Conservation (phyloP, 768 basidiomycete genomes). For the Auriscalpium orientale region DNA sequence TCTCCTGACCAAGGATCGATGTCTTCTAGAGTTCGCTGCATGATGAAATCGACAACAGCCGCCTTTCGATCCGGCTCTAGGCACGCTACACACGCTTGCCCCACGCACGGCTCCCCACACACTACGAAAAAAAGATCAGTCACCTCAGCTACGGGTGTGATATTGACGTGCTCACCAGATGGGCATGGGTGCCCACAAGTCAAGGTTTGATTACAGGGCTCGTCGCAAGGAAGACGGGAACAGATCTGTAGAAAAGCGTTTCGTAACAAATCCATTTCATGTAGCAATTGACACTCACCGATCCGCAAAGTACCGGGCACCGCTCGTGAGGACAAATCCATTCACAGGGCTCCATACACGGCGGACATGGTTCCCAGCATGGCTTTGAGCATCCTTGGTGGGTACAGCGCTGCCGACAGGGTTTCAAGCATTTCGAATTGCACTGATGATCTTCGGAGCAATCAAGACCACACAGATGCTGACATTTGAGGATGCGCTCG, state of each 20-base stretch:
- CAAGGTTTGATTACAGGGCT: constrained; percentile 22
- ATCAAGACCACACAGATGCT: constrained; percentile 22
- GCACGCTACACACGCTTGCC: constrained; percentile 27
- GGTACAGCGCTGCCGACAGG: constrained; percentile 21
- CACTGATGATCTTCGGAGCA: constrained; percentile 25
- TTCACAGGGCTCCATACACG: constrained; percentile 28
- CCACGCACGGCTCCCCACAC: constrained; percentile 29
- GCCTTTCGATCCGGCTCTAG: constrained; percentile 15
- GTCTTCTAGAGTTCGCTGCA: constrained; percentile 22
- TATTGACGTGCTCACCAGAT: constrained; percentile 21
- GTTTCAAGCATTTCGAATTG: constrained; percentile 19
- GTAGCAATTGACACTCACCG: constrained; percentile 20
- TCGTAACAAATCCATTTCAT: neutral
- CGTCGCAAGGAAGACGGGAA: constrained; percentile 30
- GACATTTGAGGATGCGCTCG: constrained; percentile 24
- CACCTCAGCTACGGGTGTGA: neutral
- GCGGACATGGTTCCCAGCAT: constrained; percentile 25
- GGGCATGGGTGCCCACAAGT: constrained; percentile 31
- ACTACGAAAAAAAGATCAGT: constrained; percentile 17
- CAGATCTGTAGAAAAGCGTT: constrained; percentile 22
- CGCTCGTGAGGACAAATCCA: constrained; percentile 28
- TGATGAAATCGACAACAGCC: constrained; percentile 30
- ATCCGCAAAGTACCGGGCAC: constrained; percentile 30
- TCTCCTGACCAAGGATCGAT: constrained; percentile 21
- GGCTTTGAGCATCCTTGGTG: constrained; percentile 23